These are phyloP conservation scores for Amniculicola lignicola DNA, from an alignment of 495 filamentous ascomycete species.

Conservation along the genomic window DNA sequence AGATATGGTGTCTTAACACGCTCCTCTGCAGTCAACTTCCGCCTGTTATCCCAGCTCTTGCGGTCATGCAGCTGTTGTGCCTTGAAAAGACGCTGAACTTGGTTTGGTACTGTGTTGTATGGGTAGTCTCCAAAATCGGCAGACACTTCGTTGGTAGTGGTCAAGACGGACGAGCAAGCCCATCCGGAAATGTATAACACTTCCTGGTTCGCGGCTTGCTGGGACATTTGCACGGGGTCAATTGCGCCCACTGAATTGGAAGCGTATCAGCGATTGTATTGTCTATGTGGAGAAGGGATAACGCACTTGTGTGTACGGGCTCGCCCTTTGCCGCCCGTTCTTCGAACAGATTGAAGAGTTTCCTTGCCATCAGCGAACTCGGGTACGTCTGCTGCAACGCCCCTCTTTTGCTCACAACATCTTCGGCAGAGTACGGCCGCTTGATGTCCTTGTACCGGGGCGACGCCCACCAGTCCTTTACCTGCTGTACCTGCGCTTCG, in stretches of 20 bases:
- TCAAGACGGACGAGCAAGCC: slow-evolving; percentile 92
- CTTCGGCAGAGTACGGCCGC: slow-evolving; percentile 82
- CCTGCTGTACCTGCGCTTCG: slow-evolving; percentile 72
- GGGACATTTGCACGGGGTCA: slow-evolving; percentile 98
- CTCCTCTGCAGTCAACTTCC: slow-evolving; percentile 69
- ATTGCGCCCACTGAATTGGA: slow-evolving; percentile 78
- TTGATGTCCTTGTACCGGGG: slow-evolving; percentile 84
- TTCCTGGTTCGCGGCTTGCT: slow-evolving; percentile 94
- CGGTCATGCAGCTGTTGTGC: slow-evolving; percentile 95
- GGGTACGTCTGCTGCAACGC: slow-evolving; percentile 83
- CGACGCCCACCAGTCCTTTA: slow-evolving; percentile 82
- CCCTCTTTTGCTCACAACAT: slow-evolving; percentile 90
- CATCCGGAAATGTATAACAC: slow-evolving; percentile 94
- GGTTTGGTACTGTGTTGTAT: slow-evolving; percentile 97
- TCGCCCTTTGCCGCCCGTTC: slow-evolving; percentile 70
- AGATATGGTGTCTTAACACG: slow-evolving; percentile 72
- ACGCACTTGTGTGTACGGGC: slow-evolving; percentile 86
- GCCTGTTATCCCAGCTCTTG: slow-evolving; percentile 83
- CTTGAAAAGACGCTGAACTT: slow-evolving; percentile 93
- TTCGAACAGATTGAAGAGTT: slow-evolving; percentile 84
- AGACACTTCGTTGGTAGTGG: slow-evolving; percentile 92
- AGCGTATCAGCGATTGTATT: slow-evolving; percentile 28
- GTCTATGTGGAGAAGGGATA: not conserved
- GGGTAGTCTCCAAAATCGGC: slow-evolving; percentile 98
- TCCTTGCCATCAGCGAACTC: slow-evolving; percentile 87